These are phyloP conservation scores for Hygrophila difformis DNA, from an alignment of 257 asterid species.

Conservation along the genomic window DNA sequence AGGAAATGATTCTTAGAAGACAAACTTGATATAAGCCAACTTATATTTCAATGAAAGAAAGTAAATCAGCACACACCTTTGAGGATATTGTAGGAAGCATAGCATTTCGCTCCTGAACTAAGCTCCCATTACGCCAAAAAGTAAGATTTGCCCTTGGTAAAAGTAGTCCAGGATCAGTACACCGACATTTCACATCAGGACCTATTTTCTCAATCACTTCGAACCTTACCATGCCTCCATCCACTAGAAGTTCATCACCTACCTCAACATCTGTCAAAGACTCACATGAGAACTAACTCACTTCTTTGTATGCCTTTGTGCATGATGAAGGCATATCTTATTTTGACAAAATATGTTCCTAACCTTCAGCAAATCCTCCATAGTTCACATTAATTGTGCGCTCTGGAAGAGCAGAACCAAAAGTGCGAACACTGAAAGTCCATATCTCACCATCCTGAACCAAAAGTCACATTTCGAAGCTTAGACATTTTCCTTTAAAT, in stretches of 20 bases:
- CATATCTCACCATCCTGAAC: slow-evolving; percentile 71
- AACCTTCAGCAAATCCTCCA: slow-evolving; percentile 71
- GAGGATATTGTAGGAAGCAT: slow-evolving; percentile 97
- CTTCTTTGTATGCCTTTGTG: slow-evolving; percentile 15
- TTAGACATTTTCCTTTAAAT: background rate
- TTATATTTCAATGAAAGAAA: slow-evolving; percentile 4
- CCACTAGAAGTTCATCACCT: slow-evolving; percentile 93
- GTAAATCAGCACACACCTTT: slow-evolving; percentile 41
- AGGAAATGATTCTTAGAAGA: slow-evolving; percentile 1
- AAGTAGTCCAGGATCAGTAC: slow-evolving; percentile 97
- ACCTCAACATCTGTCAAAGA: slow-evolving; percentile 67
- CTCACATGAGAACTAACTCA: background rate
- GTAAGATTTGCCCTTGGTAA: slow-evolving; percentile 95
- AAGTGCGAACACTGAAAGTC: slow-evolving; percentile 58
- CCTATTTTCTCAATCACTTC: slow-evolving; percentile 94
- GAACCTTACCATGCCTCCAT: slow-evolving; percentile 99
- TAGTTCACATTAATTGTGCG: slow-evolving; percentile 45
- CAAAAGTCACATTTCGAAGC: slow-evolving; percentile 10
- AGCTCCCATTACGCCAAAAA: slow-evolving; percentile 91
- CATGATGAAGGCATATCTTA: background rate
- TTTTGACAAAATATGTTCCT: slow-evolving; percentile 4
- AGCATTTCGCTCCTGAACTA: slow-evolving; percentile 94
- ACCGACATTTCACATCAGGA: slow-evolving; percentile 92
- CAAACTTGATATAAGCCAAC: slow-evolving; percentile 6
- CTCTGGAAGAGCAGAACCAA: slow-evolving; percentile 46